Conservation (phyloP, 306 rosid genomes). For the Betula pendula region DNA sequence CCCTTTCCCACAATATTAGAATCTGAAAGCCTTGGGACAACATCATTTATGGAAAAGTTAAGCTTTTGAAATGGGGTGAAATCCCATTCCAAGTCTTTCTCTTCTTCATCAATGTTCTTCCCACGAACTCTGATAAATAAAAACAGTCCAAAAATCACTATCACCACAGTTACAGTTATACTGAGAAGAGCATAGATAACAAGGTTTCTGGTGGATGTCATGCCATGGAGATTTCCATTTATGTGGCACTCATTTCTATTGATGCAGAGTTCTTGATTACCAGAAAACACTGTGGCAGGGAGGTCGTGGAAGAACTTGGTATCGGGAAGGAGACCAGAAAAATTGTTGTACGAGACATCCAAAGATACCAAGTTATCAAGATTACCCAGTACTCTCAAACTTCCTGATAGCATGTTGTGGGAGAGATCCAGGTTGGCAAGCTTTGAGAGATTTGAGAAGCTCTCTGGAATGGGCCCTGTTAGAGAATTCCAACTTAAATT, state of each 20-base stretch:
- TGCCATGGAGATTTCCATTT: constrained; percentile 31
- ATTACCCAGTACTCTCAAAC: constrained; percentile 48
- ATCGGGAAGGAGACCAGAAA: constrained; percentile 76
- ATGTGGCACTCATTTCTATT: constrained; percentile 45
- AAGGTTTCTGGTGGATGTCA: constrained; percentile 51
- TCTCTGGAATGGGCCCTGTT: constrained; percentile 70
- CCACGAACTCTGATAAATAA: constrained; percentile 55
- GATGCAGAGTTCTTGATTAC: constrained; percentile 74
- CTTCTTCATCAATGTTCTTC: constrained; percentile 38
- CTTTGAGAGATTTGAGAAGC: constrained; percentile 82
- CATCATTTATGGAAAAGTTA: constrained; percentile 70
- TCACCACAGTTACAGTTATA: constrained; percentile 47
- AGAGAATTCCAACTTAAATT: constrained; percentile 86
- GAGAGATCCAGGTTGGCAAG: constrained; percentile 86
- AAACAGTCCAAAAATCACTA: constrained; percentile 54
- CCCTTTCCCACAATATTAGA: constrained; percentile 86
- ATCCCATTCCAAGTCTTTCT: constrained; percentile 64
- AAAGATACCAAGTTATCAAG: constrained; percentile 84
- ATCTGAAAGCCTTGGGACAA: constrained; percentile 65
- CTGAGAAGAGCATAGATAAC: constrained; percentile 62
- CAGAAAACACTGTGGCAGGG: constrained; percentile 60
- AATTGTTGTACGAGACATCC: constrained; percentile 78
- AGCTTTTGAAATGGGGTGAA: constrained; percentile 92
- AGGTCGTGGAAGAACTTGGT: constrained; percentile 73
- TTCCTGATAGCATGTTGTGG: constrained; percentile 75